Conservation (phyloP, 2,329 filamentous ascomycete genomes). For the Ilyonectria mors-panacis region DNA sequence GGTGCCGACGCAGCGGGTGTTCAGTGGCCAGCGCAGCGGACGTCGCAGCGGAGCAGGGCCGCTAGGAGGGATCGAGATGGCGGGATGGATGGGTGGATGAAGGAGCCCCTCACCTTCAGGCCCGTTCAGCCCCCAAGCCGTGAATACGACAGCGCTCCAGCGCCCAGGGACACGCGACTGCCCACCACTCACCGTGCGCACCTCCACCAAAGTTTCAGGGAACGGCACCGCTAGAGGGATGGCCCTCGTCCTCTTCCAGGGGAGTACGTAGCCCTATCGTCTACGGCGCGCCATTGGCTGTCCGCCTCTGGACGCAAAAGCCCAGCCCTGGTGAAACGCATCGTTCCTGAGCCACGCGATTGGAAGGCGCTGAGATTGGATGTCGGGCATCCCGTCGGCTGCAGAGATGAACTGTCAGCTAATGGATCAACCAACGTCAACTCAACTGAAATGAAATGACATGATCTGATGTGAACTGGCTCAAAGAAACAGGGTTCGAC, state of each 20-base stretch:
- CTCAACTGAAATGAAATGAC: constrained; percentile 6
- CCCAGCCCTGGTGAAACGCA: constrained; percentile 13
- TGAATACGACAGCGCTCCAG: neutral
- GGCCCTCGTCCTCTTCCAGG: neutral
- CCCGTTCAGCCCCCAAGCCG: neutral
- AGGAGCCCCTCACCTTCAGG: constrained; percentile 5
- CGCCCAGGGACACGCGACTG: neutral
- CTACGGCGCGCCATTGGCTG: constrained; percentile 8
- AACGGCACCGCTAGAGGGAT: neutral
- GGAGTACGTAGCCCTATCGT: neutral
- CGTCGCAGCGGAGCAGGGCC: constrained; percentile 6
- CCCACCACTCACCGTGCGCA: neutral
- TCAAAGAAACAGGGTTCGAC: too few species aligned
- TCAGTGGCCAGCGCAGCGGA: neutral
- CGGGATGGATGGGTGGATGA: neutral
- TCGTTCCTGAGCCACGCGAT: constrained; percentile 22
- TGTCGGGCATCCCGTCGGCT: constrained; percentile 16
- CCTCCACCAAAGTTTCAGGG: constrained; percentile 22
- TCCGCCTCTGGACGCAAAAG: neutral
- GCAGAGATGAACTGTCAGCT: neutral
- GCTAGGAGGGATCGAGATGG: constrained; percentile 13
- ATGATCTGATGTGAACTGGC: neutral
- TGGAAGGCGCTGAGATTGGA: constrained; percentile 23
- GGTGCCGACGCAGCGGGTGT: constrained; percentile 9
- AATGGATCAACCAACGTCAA: neutral